Evolutionary conservation across 768 basidiomycete species (phyloP).

Genomic region (Phlegmacium glaucopus): DNA sequence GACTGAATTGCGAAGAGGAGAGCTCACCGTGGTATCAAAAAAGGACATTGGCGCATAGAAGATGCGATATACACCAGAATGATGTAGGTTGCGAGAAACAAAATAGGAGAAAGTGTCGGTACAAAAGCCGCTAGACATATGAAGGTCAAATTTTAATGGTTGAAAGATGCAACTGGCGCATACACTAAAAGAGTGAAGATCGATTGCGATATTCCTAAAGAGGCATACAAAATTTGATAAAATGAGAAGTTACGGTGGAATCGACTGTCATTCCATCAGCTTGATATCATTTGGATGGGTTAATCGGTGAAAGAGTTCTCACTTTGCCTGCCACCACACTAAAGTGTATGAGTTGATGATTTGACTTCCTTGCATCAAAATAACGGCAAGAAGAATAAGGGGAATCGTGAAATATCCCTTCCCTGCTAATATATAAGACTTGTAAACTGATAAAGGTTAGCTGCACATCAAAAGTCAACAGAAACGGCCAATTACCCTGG

Average conservation of each 20-base stretch:
- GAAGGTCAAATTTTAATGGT: not conserved
- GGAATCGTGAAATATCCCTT: conserved; percentile 48
- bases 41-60: conserved; percentile 75
- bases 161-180: conserved; percentile 12
- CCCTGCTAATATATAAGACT: conserved; percentile 55
- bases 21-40: conserved; percentile 64
- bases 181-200: conserved; percentile 56
- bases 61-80: conserved; percentile 49
- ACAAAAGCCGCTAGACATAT: conserved; percentile 38
- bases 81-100: conserved; percentile 63
- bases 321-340: conserved; percentile 72
- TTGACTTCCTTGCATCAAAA: conserved; percentile 60
- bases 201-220: conserved; percentile 53
- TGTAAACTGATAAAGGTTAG: conserved; percentile 44
- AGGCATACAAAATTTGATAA: conserved; percentile 64
- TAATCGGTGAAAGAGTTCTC: conserved; percentile 15
- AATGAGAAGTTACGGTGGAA: conserved; percentile 50
- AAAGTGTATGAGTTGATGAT: conserved; percentile 65
- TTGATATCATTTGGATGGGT: not conserved
- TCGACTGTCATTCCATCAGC: conserved; percentile 24
- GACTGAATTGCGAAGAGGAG: not conserved
- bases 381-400: conserved; percentile 43
- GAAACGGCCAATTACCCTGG: conserved; percentile 29
- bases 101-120: conserved; percentile 56
- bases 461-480: not conserved